phyloP scores from a whole-genome alignment of 108 stramenopile genomes.

The Fragilariopsis cylindrus region DNA sequence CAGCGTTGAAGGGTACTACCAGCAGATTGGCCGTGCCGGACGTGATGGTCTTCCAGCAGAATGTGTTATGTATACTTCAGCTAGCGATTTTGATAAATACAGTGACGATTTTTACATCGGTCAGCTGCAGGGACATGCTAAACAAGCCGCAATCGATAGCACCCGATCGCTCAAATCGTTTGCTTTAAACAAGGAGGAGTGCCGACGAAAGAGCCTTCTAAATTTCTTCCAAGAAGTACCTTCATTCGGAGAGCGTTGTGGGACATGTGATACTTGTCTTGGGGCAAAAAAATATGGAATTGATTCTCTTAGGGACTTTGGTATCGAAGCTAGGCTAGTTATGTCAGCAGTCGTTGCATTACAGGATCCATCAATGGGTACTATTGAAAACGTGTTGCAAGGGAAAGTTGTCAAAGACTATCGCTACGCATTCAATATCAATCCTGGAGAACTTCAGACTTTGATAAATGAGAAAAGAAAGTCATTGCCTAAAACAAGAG shows the following conservation, averaged over 20 bases:
- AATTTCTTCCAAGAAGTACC: slow-evolving; percentile 76
- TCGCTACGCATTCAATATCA: slow-evolving; percentile 34
- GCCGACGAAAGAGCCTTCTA: slow-evolving; percentile 67
- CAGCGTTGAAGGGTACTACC: slow-evolving; percentile 94
- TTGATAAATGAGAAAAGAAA: slow-evolving; percentile 15
- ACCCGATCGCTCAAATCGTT: slow-evolving; percentile 61
- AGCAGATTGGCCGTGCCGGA: slow-evolving; percentile 94
- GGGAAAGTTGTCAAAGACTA: slow-evolving; percentile 59
- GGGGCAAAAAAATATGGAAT: slow-evolving; percentile 35
- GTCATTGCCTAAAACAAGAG: slow-evolving; percentile 38
- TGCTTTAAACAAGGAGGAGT: slow-evolving; percentile 51
- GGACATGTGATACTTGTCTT: slow-evolving; percentile 77
- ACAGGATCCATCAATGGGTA: slow-evolving; percentile 46
- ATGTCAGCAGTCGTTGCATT: slow-evolving; percentile 43
- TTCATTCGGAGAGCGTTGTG: slow-evolving; percentile 70
- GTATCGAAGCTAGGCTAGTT: slow-evolving; percentile 55
- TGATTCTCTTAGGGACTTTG: slow-evolving; percentile 71
- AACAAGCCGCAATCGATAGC: slow-evolving; percentile 35
- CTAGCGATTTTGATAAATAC: slow-evolving; percentile 71
- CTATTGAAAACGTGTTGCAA: slow-evolving; percentile 45
- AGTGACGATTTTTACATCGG: slow-evolving; percentile 76
- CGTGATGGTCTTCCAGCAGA: slow-evolving; percentile 85
- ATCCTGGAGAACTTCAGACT: slow-evolving; percentile 21
- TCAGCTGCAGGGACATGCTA: slow-evolving; percentile 42
- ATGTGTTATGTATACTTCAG: slow-evolving; percentile 66